Evolutionary conservation across 805 yeast genomes (phyloP).

Genomic region (Suhomyces pyralidae): DNA sequence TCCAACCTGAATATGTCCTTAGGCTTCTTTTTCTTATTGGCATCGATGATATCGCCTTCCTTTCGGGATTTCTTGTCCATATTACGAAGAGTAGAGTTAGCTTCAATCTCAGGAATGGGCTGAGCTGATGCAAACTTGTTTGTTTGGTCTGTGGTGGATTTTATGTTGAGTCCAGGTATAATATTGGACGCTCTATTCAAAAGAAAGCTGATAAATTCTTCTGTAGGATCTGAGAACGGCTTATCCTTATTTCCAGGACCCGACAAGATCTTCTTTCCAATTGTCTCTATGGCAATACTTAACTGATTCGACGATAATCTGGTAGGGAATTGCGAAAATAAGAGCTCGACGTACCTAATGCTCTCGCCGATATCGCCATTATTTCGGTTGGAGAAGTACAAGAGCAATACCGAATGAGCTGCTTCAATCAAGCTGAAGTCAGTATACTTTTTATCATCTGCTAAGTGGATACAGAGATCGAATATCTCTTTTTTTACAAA

Average conservation of each 20-base stretch:
- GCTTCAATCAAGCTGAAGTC: constrained; percentile 49
- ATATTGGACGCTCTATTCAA: constrained; percentile 39
- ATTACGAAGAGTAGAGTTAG: constrained; percentile 33
- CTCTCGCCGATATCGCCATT: constrained; percentile 16
- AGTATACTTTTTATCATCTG: constrained; percentile 18
- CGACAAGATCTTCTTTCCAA: constrained; percentile 43
- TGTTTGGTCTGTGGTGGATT: constrained; percentile 1
- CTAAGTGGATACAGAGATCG: constrained; percentile 31
- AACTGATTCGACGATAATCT: constrained; percentile 53
- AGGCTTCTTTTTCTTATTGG: constrained; percentile 32
- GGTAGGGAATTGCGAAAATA: constrained; percentile 55
- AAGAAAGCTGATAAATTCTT: constrained; percentile 42
- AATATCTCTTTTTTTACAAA: constrained; percentile 25
- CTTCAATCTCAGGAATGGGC: constrained; percentile 36
- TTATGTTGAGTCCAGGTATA: constrained; percentile 27
- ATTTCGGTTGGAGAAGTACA: constrained; percentile 30
- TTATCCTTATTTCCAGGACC: constrained; percentile 14
- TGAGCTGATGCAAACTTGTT: constrained; percentile 32
- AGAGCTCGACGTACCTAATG: constrained; percentile 43
- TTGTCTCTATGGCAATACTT: constrained; percentile 53
- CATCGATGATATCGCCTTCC: constrained; percentile 22
- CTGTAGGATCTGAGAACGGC: constrained; percentile 16
- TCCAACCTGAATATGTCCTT: constrained; percentile 22
- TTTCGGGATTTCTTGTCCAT: constrained; percentile 18
- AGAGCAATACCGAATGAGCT: constrained; percentile 55